phyloP scores from a whole-genome alignment of 1,139 yeast species.

The Geotrichum australiense region DNA sequence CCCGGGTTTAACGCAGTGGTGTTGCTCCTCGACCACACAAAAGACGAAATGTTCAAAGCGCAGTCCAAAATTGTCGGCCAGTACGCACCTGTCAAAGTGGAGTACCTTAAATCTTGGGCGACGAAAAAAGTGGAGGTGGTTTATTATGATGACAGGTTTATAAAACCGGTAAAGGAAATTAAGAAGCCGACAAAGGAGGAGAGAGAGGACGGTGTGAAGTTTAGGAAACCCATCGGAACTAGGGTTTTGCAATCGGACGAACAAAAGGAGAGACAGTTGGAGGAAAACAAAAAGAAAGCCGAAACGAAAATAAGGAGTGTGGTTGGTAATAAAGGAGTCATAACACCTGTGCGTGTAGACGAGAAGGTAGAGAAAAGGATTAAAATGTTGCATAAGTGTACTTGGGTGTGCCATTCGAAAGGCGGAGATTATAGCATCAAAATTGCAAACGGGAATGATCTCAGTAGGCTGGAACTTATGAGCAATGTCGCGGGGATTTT shows the following conservation, averaged over 20 bases:
- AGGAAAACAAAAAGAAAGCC: no score
- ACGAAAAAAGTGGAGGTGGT: neutral
- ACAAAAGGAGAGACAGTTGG: no score
- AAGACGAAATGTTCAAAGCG: constrained; percentile 1
- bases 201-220: no score
- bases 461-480: constrained; percentile 18
- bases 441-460: neutral
- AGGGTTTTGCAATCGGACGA: no score
- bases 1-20: neutral
- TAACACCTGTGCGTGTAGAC: neutral
- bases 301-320: neutral
- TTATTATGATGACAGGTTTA: neutral
- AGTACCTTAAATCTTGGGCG: neutral
- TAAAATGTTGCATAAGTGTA: neutral
- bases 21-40: neutral
- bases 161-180: no score
- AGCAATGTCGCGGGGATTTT: constrained; percentile 24
- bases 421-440: neutral
- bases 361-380: neutral
- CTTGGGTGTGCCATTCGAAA: neutral
- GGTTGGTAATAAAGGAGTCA: neutral
- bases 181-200: no score
- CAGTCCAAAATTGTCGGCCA: neutral
- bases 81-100: neutral
- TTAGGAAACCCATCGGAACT: no score